Evolutionary conservation across 345 rosid genomes (phyloP), one percentile per base, ranked within the genome.

Genomic region (Raphanus sativus): DNA sequence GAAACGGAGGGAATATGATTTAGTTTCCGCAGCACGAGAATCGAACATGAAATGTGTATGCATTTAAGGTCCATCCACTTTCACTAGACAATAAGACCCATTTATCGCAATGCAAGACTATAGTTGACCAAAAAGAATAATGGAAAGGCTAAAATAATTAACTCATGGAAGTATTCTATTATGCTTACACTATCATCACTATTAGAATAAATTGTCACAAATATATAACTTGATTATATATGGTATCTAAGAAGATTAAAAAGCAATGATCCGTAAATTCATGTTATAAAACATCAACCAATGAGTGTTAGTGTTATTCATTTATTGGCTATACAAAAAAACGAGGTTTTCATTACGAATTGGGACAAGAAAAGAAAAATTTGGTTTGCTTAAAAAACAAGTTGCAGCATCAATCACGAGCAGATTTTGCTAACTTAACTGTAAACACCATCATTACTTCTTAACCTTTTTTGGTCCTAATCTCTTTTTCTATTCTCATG

Each of bases 301-400:
- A 6, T n/a, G 28, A 33, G 10, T 40, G 50, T 42, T 65, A 59
- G 2, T 61, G 40, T 32, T 48, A 48, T 61, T 58, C 13, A 15
- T 36, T 33, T 16, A 9, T 64, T 64, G 67, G 25, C 13, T 62
- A 55, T 16, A 28, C 5, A 17, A 58, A 17, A 8, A 15, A 9
- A 24, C 32, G 13, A 8, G 30, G 13, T 56, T 56, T 56, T 21
- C 5, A 24, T 21, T 56, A 55, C 5, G 61, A 56, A 21, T 21
- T 24, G 13, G 30, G 62, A 13, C 16, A 13, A 24, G 61, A 50
- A 3, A 8, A 45, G 3, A 48, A 61, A 0, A 29, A 54, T 63
- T 29, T 55, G 29, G 76, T 64, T 71, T 77, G 81, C 72, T 77
- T 77, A 42, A 58, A 71, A 65, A 65, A 30, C 62, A 77, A 77